phyloP scores from a whole-genome alignment of 306 rosid species.

The Vigna radiata region DNA sequence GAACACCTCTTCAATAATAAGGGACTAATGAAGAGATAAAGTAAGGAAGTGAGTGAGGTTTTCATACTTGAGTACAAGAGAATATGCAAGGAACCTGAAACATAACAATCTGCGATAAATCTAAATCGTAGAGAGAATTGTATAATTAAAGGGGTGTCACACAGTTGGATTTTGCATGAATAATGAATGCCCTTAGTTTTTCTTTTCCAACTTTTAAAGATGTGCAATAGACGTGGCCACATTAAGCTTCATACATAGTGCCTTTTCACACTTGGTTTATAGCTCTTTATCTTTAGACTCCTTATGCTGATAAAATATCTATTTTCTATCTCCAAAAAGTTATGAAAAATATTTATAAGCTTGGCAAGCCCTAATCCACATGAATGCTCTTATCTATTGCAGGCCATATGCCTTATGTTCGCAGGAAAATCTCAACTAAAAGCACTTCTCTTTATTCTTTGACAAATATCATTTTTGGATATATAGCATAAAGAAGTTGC shows the following conservation, averaged over 20 bases:
- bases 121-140: constrained; percentile 3
- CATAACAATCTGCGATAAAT: constrained; percentile 31
- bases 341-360: not conserved
- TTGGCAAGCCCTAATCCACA: constrained; percentile 33
- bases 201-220: constrained; percentile 7
- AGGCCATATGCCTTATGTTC: not conserved
- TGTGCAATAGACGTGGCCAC: constrained; percentile 58
- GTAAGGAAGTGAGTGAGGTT: constrained; percentile 38
- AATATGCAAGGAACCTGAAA: constrained; percentile 45
- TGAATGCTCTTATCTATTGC: constrained; percentile 31
- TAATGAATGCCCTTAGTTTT: constrained; percentile 31
- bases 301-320: constrained; percentile 35
- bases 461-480: not conserved
- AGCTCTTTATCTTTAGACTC: constrained; percentile 4
- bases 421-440: not conserved
- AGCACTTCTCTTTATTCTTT: constrained; percentile 13
- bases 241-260: constrained; percentile 54
- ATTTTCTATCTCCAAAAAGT: constrained; percentile 44
- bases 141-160: constrained; percentile 32
- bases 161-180: constrained; percentile 45
- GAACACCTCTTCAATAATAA: constrained; percentile 33
- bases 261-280: constrained; percentile 34
- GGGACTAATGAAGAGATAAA: constrained; percentile 46
- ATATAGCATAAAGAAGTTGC: not conserved
- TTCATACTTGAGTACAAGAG: constrained; percentile 43